Conservation (phyloP, 331 rosid species). For the Pyrus hybrid region DNA sequence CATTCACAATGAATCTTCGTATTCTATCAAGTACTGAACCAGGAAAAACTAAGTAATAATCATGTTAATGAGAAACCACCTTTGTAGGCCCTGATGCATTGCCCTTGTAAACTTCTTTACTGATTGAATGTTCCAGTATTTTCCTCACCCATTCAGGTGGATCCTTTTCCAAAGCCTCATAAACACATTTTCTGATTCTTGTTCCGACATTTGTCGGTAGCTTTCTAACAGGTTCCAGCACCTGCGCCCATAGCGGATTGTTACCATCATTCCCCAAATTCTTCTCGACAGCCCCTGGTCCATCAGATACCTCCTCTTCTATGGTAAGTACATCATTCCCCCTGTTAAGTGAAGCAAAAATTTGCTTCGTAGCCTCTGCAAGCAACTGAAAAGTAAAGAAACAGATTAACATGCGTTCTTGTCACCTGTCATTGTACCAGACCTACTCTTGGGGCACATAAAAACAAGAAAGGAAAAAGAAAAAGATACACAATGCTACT, state of each 20-base stretch:
- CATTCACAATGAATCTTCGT: neutral
- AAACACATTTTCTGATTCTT: slow-evolving; percentile 89
- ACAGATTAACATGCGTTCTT: slow-evolving; percentile 12
- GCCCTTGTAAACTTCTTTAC: slow-evolving; percentile 97
- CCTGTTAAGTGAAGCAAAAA: slow-evolving; percentile 62
- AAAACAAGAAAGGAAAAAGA: neutral
- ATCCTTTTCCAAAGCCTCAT: slow-evolving; percentile 65
- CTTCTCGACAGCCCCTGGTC: slow-evolving; percentile 42
- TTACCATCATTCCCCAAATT: slow-evolving; percentile 38
- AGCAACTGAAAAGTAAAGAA: slow-evolving; percentile 60
- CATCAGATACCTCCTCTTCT: slow-evolving; percentile 75
- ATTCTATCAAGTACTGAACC: neutral
- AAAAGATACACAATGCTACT: neutral
- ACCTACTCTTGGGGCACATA: neutral
- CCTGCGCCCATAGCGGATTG: slow-evolving; percentile 84
- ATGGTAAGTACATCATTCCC: slow-evolving; percentile 52
- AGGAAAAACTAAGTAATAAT: neutral
- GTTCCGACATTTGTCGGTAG: slow-evolving; percentile 99
- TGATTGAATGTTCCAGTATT: slow-evolving; percentile 76
- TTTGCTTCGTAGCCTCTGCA: slow-evolving; percentile 80
- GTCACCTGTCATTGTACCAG: neutral
- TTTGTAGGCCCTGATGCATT: slow-evolving; percentile 99
- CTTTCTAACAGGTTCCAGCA: slow-evolving; percentile 90
- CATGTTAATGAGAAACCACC: slow-evolving; percentile 41
- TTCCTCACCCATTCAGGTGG: slow-evolving; percentile 98